Conservation (phyloP, 2,329 filamentous ascomycete species). For the Penicillium frequentans region DNA sequence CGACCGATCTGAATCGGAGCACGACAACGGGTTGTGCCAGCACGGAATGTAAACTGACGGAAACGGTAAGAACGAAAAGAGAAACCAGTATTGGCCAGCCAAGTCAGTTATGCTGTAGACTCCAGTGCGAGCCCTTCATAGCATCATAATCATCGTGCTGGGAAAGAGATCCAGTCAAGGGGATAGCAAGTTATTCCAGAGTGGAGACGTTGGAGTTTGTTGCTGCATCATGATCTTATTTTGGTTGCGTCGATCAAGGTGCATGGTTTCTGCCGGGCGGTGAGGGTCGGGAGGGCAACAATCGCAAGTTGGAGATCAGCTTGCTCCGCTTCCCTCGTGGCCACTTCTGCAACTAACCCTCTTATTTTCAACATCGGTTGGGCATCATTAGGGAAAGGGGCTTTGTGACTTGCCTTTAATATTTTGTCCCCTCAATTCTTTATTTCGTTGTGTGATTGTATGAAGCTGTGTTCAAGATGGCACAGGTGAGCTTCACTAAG, state of each 20-base stretch:
- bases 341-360: not conserved
- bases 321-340: not conserved
- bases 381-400: not conserved
- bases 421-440: not conserved
- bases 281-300: slow-evolving; percentile 12
- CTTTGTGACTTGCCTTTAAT: not conserved
- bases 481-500: slow-evolving; percentile 23
- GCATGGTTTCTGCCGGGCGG: slow-evolving; percentile 24
- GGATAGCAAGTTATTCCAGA: not conserved
- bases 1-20: slow-evolving; percentile 9
- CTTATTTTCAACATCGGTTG: not conserved
- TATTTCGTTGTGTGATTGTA: not conserved
- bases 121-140: slow-evolving; percentile 7
- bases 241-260: slow-evolving; percentile 18
- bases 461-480: slow-evolving; percentile 17
- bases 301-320: not conserved
- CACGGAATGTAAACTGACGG: slow-evolving; percentile 25
- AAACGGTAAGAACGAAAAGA: slow-evolving; percentile 18
- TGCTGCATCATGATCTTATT: slow-evolving; percentile 18
- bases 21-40: slow-evolving; percentile 6
- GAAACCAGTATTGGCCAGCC: not conserved
- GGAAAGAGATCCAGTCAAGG: not conserved
- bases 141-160: slow-evolving; percentile 5
- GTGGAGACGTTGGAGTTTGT: not conserved
- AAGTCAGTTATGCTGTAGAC: slow-evolving; percentile 11